phyloP scores from a whole-genome alignment of 2,329 filamentous ascomycete species.

The Spiromastix sp. region DNA sequence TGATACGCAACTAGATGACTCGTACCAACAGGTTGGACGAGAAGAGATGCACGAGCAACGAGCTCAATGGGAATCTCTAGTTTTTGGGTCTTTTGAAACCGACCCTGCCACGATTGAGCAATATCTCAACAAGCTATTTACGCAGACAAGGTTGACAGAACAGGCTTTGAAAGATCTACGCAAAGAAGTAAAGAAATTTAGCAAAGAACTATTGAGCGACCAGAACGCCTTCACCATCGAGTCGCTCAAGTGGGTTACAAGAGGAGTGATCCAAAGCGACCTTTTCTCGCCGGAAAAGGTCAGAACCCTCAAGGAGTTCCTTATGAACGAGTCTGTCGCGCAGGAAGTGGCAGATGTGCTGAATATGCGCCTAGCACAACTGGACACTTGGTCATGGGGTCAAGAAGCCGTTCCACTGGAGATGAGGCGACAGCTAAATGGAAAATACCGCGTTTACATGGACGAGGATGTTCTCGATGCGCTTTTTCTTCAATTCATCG shows the following conservation, averaged over 20 bases:
- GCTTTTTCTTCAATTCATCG: constrained; percentile 45
- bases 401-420: constrained; percentile 35
- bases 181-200: constrained; percentile 29
- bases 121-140: constrained; percentile 45
- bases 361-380: constrained; percentile 43
- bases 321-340: constrained; percentile 39
- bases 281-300: constrained; percentile 44
- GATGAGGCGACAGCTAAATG: constrained; percentile 45
- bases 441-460: constrained; percentile 50
- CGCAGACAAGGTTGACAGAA: constrained; percentile 27
- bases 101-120: constrained; percentile 36
- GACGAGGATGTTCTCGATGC: constrained; percentile 49
- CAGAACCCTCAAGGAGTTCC: constrained; percentile 40
- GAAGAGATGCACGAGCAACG: constrained; percentile 45
- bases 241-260: constrained; percentile 36
- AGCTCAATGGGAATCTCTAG: constrained; percentile 44
- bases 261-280: constrained; percentile 40
- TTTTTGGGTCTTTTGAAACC: constrained; percentile 41
- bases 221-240: constrained; percentile 31
- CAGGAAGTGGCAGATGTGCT: constrained; percentile 47
- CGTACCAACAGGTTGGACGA: constrained; percentile 41
- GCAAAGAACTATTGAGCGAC: constrained; percentile 17
- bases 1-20: constrained; percentile 20
- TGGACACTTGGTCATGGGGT: constrained; percentile 45
- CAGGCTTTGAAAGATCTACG: constrained; percentile 36